Evolutionary conservation across 1,284 basidiomycete genomes (phyloP), one percentile per base, ranked within the genome.

Genomic region (Mycena sp.): DNA sequence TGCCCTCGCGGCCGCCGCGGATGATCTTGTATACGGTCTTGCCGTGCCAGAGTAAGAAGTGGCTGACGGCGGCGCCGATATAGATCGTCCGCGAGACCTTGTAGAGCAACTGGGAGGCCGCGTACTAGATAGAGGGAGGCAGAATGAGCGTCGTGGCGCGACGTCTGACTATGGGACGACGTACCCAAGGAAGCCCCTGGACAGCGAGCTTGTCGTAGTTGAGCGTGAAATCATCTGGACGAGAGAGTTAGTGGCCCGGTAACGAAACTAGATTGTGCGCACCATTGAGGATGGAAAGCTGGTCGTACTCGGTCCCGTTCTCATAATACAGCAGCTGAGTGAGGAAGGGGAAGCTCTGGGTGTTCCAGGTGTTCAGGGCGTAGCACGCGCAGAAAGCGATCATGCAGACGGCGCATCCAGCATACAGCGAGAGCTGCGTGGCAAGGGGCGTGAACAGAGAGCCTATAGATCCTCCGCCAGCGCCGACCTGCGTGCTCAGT

Each of bases 281-380:
- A 55, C 58, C 71, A 53, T 77, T 73, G 26, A 77, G 67, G 44
- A 77, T 76, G 5, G 68, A 28, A 4, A 70, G 65, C 61, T 78
- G 78, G 45, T 77, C 58, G 65, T 77, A 80, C 37, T 69, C 49
- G 1, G 67, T 61, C 72, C 78, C 26, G 70, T 78, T 78, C 65
- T 72, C 67, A 62, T 72, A 74, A 64, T 73, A 79, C 4, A 78
- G 68, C 2, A 73, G 66, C 53, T 78, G 77, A 6, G 74, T 75
- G 12, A 85, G 71, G 75, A 83, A 85, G 6, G 83, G 83, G 76
- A 83, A 83, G 58, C 68, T 76, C 64, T 81, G 78, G 6, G 78
- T 78, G 32, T 76, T 73, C 81, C 81, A 84, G 5, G 74, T 72
- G 43, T 67, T 67, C 35, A 49, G 30, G 37, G 46, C 40, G 59